These are phyloP conservation scores for Ophiorrhiza pumila DNA, from an alignment of 257 asterid species.

Conservation along the genomic window DNA sequence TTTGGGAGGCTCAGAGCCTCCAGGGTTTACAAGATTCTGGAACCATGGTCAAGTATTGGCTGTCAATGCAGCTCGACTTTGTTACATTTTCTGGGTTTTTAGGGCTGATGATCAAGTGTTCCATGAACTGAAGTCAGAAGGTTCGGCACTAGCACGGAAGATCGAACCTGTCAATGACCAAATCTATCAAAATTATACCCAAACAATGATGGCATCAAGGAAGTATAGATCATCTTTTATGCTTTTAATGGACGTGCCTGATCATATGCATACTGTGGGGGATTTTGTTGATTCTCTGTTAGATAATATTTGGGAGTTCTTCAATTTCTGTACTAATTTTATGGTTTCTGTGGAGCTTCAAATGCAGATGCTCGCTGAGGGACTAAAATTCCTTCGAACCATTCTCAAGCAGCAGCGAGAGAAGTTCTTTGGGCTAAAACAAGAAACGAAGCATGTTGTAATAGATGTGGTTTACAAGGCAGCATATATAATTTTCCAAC, in stretches of 20 bases:
- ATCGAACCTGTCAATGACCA: neutral
- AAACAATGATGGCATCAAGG: neutral
- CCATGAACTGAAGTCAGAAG: neutral
- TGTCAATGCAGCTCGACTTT: too few species aligned
- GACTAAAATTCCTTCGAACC: conserved; percentile 6
- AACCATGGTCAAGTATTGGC: too few species aligned
- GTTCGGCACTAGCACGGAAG: neutral
- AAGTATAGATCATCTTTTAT: neutral
- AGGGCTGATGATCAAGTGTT: neutral
- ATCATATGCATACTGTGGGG: neutral
- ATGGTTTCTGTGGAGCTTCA: conserved; percentile 2
- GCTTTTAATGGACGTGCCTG: neutral
- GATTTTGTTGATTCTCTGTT: neutral
- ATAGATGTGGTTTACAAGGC: neutral
- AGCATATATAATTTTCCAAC: neutral
- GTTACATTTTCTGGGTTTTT: too few species aligned
- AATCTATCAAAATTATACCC: neutral
- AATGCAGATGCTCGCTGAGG: conserved; percentile 1
- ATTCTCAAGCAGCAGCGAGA: conserved; percentile 1
- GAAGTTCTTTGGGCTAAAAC: neutral
- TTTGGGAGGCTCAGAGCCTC: too few species aligned
- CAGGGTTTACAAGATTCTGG: too few species aligned
- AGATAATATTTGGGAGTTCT: neutral
- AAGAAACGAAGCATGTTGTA: neutral
- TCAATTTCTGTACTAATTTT: neutral